Evolutionary conservation across 192 early-diverging fungal species (phyloP).

Genomic region (Gaertneriomyces semiglobifer): DNA sequence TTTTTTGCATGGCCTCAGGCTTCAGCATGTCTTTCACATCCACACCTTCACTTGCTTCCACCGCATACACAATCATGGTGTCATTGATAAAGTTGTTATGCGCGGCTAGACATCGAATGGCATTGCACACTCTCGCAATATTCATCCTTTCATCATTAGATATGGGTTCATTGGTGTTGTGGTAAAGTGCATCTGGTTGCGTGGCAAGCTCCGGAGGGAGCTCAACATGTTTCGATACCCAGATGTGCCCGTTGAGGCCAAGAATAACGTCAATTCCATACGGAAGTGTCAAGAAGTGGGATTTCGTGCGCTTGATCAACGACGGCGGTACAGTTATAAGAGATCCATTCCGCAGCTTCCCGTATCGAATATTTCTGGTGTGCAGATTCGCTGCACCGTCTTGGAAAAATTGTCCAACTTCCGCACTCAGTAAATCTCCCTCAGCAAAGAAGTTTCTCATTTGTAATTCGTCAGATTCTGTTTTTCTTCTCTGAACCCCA

Average conservation of each 20-base stretch:
- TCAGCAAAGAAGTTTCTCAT: constrained; percentile 95
- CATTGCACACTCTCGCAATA: constrained; percentile 89
- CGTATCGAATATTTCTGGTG: constrained; percentile 84
- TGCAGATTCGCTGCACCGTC: constrained; percentile 88
- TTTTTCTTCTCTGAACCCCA: constrained; percentile 90
- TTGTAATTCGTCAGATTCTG: constrained; percentile 92
- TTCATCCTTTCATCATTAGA: constrained; percentile 66
- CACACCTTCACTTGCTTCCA: constrained; percentile 71
- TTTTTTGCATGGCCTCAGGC: constrained; percentile 40
- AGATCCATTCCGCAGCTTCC: constrained; percentile 82
- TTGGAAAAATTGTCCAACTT: constrained; percentile 78
- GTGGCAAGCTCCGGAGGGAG: constrained; percentile 46
- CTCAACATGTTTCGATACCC: constrained; percentile 75
- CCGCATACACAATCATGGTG: constrained; percentile 83
- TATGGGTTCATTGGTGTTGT: constrained; percentile 85
- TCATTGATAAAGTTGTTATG: constrained; percentile 84
- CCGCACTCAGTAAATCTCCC: constrained; percentile 90
- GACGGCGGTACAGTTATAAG: constrained; percentile 83
- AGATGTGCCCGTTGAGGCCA: constrained; percentile 96
- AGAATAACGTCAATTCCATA: constrained; percentile 92
- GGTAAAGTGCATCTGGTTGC: constrained; percentile 77
- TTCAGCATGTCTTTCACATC: constrained; percentile 64
- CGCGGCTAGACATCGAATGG: constrained; percentile 74
- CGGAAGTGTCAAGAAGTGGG: constrained; percentile 88
- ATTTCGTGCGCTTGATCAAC: constrained; percentile 86